Evolutionary conservation across 2,329 filamentous ascomycete species (phyloP).

Genomic region (Drechslera avenae): DNA sequence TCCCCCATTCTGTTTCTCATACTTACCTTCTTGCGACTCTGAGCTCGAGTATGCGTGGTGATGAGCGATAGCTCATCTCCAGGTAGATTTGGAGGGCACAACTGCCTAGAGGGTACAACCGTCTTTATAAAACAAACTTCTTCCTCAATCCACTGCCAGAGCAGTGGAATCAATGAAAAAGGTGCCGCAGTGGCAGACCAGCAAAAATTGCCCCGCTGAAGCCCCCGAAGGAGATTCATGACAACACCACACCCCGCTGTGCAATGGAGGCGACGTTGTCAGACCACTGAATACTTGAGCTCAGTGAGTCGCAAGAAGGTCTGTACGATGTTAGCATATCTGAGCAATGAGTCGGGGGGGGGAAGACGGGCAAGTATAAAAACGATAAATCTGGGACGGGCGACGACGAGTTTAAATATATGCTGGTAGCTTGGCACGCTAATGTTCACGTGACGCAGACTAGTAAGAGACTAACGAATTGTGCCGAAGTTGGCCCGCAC

Average conservation of each 20-base stretch:
- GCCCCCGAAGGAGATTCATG: slow-evolving; percentile 43
- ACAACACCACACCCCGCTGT: slow-evolving; percentile 40
- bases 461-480: no score
- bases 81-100: no score
- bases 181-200: slow-evolving; percentile 18
- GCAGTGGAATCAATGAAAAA: slow-evolving; percentile 48
- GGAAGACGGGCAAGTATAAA: no score
- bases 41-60: neutral
- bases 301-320: slow-evolving; percentile 38
- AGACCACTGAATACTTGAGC: slow-evolving; percentile 37
- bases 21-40: no score
- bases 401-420: neutral
- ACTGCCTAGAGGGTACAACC: no score
- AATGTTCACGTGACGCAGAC: no score
- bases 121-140: slow-evolving; percentile 21
- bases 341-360: no score
- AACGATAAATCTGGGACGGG: no score
- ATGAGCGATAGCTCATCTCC: neutral
- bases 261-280: slow-evolving; percentile 42
- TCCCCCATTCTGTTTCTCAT: no score
- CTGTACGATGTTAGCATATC: slow-evolving; percentile 6
- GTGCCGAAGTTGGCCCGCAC: no score
- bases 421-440: no score
- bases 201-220: slow-evolving; percentile 41
- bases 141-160: slow-evolving; percentile 47